Evolutionary conservation across 257 asterid genomes (phyloP), one percentile per base, ranked within the genome.

Genomic region (Nicotiana tabacum): DNA sequence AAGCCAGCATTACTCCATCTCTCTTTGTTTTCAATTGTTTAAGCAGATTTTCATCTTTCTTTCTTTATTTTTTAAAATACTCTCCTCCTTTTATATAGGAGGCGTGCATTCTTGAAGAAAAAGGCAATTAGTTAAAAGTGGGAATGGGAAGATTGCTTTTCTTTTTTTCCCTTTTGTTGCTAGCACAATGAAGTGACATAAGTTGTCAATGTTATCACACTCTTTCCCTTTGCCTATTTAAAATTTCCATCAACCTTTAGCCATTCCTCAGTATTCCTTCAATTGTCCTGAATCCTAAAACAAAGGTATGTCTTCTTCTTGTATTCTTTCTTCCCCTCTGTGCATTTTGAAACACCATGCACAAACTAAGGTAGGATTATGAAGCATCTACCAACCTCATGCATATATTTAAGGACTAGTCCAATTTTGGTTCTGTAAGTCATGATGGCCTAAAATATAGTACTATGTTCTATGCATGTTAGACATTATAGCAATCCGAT

Each of bases 181-280:
- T 27, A 72, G 17, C 57, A 11, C 24, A 51, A 51, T 51, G 24
- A 76, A 76, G 64, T 76, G 80, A 61, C 64, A 51, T 17, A 68
- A 67, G 39, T 35, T 84, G 77, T 48, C 64, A 58, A 64, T 30
- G 27, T 30, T 16, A 21, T 21, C 56, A 27, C 30, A n/a, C 61
- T 68, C 68, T 57, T 66, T 43, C 79, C 21, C 65, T 77, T 56
- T 16, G 83, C 61, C 83, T 82, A 82, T 82, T 66, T 81, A 85
- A 76, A 77, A 32, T 85, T n/a, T 9, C 17, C 81, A 48, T 53
- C 55, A 66, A 37, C 57, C 86, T 76, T 78, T 37, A 68, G 30
- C 3, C 60, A 27, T 32, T 77, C 35, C 53, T 66, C 43, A 69
- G 2, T 65, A 32, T 60, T 32, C 37, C 24, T 48, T 21, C 83